These are phyloP conservation scores for Dryas drummondii DNA, from an alignment of 306 rosid species.

Conservation along the genomic window DNA sequence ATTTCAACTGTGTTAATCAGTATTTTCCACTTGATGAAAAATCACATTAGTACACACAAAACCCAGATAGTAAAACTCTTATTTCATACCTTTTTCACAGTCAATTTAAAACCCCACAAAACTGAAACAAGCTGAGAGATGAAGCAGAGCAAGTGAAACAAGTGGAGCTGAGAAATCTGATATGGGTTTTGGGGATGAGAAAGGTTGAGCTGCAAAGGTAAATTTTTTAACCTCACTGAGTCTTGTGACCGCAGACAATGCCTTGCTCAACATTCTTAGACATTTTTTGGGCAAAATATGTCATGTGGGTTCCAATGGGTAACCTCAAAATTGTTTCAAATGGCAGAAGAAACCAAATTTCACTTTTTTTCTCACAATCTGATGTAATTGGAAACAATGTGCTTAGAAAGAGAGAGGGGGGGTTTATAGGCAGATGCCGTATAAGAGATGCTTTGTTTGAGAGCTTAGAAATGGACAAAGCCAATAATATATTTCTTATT, in stretches of 20 bases:
- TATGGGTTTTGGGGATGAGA: not conserved
- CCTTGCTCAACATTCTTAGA: conserved; percentile 14
- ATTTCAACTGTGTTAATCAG: not conserved
- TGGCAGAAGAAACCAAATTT: conserved; percentile 18
- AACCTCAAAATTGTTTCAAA: not conserved
- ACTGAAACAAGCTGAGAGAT: not conserved
- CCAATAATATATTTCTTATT: conserved; percentile 17
- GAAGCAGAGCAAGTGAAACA: not conserved
- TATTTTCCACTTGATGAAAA: not conserved
- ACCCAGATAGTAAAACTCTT: not conserved
- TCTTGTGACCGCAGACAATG: not conserved
- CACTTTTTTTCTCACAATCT: not conserved
- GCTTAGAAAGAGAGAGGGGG: conserved; percentile 9
- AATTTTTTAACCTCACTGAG: conserved; percentile 8
- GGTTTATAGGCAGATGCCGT: conserved; percentile 43
- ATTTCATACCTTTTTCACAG: conserved; percentile 3
- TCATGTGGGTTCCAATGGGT: not conserved
- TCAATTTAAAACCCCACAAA: not conserved
- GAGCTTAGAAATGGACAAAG: conserved; percentile 55
- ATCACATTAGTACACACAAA: not conserved
- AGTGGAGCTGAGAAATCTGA: not conserved
- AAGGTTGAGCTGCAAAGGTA: not conserved
- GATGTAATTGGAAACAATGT: conserved; percentile 16
- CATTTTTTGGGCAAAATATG: not conserved
- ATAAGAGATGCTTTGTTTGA: conserved; percentile 46